Evolutionary conservation across 345 rosid genomes (phyloP).

Genomic region (Acer negundo): DNA sequence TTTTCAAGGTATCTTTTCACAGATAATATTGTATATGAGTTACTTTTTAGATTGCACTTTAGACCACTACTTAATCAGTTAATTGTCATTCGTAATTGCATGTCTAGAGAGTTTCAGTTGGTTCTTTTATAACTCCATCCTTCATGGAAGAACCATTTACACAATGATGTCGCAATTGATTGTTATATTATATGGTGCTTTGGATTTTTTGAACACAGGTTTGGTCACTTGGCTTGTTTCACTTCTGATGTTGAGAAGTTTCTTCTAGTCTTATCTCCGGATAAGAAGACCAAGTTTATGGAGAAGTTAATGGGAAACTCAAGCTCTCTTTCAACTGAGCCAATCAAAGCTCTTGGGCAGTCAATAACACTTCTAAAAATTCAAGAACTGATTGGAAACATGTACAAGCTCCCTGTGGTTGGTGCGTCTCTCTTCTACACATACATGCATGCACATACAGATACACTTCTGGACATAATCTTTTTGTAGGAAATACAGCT

Average conservation of each 20-base stretch:
- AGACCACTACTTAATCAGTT: not conserved
- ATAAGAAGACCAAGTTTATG: constrained; percentile 56
- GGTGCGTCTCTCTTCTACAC: constrained; percentile 50
- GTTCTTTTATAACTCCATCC: not conserved
- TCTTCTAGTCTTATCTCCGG: constrained; percentile 67
- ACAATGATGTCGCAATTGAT: not conserved
- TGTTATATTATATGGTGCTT: constrained; percentile 17
- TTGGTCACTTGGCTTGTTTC: constrained; percentile 94
- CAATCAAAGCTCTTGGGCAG: constrained; percentile 74
- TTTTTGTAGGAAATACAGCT: not conserved
- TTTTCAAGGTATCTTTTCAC: constrained; percentile 53
- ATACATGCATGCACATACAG: not conserved
- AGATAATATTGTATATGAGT: not conserved
- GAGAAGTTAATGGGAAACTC: constrained; percentile 49
- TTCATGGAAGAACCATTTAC: not conserved
- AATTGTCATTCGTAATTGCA: not conserved
- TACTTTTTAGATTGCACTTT: constrained; percentile 11
- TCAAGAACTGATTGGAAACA: constrained; percentile 66
- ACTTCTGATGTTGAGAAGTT: constrained; percentile 73
- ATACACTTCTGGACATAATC: not conserved
- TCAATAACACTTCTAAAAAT: constrained; percentile 65
- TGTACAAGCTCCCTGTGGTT: constrained; percentile 43
- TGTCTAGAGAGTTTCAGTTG: not conserved
- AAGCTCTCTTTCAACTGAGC: constrained; percentile 35
- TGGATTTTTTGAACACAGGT: constrained; percentile 50